Base-by-base conservation (phyloP, 352 stramenopile species). In the Phytophthora pluvialis region DNA sequence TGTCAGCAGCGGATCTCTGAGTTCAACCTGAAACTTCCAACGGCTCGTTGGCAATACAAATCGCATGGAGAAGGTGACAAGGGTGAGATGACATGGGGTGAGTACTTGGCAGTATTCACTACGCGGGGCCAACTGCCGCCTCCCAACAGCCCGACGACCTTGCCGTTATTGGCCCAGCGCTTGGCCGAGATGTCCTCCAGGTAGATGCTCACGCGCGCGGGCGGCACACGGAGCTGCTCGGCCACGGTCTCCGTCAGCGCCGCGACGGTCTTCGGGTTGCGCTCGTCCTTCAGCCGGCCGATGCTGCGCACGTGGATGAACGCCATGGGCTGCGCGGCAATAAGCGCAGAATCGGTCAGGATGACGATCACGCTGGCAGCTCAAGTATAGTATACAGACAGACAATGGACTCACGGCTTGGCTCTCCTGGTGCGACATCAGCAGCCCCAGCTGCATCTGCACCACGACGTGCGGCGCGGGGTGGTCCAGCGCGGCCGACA, bases 111-210 rank as follows among this genome's bases (percentile, higher is more conserved):
- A 35, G 31, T 28, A 21, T 39, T n/a, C 45, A 51, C 15, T 49
- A 35, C 43, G 33, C 18, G 3, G 6, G 4, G 15, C 16, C 10
- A 31, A 31, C 21, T 35, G 31, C 31, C 31, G 31, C 10, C 31
- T 21, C 40, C 5, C 28, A 48, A 55, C 11, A 50, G 48, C 15
- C 50, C 52, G 28, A 63, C 31, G 12, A 58, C 25, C 18, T 77
- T 76, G 63, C 70, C 64, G 26, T 61, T 54, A 38, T 38, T 55
- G 43, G 59, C 66, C 70, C 66, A 77, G 42, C 73, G 60, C 43
- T 67, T 69, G n/a, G 57, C 55, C 21, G 50, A 52, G 31, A 83
- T 73, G 44, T 78, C 68, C 43, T 71, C 58, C n/a, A 79, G 44
- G 61, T 67, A 73, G 38, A 83, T 49, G 52, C 67, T 78, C 28